These are phyloP conservation scores for Dianthus caryophyllus DNA, from an alignment of 148 eudicot species.

Conservation along the genomic window DNA sequence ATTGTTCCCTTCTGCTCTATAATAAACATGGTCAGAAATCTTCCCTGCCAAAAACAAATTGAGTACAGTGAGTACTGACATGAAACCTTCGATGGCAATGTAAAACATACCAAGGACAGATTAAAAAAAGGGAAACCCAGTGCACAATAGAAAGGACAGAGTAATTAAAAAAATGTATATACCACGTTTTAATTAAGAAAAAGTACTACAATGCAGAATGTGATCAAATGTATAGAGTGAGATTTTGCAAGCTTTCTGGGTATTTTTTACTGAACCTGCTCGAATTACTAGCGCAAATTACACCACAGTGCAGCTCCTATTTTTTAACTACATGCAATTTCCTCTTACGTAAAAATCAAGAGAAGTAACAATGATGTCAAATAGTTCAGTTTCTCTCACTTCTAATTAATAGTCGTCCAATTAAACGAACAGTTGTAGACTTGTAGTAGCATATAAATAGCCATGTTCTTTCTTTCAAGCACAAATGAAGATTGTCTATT, in stretches of 20 bases:
- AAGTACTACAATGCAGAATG: not conserved
- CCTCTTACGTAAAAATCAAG: not conserved
- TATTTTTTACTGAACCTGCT: not conserved
- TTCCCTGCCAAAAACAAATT: slow-evolving; percentile 20
- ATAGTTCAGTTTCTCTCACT: not conserved
- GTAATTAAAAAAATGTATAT: not conserved
- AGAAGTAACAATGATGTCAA: not conserved
- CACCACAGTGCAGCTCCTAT: not conserved
- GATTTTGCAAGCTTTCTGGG: not conserved
- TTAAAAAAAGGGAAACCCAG: too few species aligned
- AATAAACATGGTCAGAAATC: slow-evolving; percentile 20
- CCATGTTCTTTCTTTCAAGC: not conserved
- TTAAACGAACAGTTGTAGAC: not conserved
- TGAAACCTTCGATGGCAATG: not conserved
- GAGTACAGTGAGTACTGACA: not conserved
- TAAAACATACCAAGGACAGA: too few species aligned
- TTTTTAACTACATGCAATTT: not conserved
- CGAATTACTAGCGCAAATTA: not conserved
- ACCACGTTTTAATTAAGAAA: not conserved
- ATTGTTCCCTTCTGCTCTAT: slow-evolving; percentile 22
- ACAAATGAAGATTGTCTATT: too few species aligned
- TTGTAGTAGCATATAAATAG: not conserved
- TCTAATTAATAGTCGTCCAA: not conserved
- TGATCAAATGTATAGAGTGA: not conserved
- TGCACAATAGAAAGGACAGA: not conserved